Percentiles rank a stretch among this genome's conserved stretches.
Evolutionary conservation across 345 rosid species (phyloP).

Genomic region (Rhodamnia rubescens): DNA sequence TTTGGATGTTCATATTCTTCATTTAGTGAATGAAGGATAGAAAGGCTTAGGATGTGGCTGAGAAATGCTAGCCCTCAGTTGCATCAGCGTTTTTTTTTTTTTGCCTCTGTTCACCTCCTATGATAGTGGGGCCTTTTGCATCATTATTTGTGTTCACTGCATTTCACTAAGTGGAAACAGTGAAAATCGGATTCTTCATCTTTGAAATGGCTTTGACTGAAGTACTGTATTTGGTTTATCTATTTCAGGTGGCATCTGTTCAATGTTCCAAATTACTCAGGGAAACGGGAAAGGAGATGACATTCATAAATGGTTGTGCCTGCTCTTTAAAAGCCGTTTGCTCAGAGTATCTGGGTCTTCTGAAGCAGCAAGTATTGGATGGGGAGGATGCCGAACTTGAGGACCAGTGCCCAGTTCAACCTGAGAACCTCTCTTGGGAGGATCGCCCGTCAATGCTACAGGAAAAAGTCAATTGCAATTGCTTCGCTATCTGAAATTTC

Average conservation of each 20-base stretch:
- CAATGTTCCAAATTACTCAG: slow-evolving; percentile 14
- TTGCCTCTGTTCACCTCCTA: neutral
- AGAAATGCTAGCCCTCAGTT: neutral
- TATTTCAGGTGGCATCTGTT: slow-evolving; percentile 26
- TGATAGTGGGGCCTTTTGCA: neutral
- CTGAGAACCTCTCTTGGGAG: slow-evolving; percentile 6
- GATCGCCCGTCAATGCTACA: slow-evolving; percentile 6
- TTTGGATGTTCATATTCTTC: neutral
- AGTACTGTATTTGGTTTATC: neutral
- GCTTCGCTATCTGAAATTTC: slow-evolving; percentile 12
- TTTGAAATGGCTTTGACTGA: neutral
- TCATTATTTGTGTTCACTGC: neutral
- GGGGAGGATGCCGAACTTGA: slow-evolving; percentile 8
- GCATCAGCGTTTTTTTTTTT: neutral
- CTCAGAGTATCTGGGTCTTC: slow-evolving; percentile 20
- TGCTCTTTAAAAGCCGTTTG: slow-evolving; percentile 29
- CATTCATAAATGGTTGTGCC: slow-evolving; percentile 13
- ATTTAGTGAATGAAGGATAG: neutral
- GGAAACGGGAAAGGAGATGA: slow-evolving; percentile 16
- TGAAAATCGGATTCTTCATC: neutral
- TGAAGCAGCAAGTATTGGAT: slow-evolving; percentile 11
- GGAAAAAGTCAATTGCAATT: slow-evolving; percentile 2
- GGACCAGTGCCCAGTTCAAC: slow-evolving; percentile 37
- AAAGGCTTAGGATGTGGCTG: neutral
- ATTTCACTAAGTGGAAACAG: neutral